A percentile compares a stretch with the other conserved stretches of the same genome.
These are phyloP conservation scores for Lentinus tigrinus DNA, from an alignment of 768 basidiomycete genomes.

Conservation along the genomic window DNA sequence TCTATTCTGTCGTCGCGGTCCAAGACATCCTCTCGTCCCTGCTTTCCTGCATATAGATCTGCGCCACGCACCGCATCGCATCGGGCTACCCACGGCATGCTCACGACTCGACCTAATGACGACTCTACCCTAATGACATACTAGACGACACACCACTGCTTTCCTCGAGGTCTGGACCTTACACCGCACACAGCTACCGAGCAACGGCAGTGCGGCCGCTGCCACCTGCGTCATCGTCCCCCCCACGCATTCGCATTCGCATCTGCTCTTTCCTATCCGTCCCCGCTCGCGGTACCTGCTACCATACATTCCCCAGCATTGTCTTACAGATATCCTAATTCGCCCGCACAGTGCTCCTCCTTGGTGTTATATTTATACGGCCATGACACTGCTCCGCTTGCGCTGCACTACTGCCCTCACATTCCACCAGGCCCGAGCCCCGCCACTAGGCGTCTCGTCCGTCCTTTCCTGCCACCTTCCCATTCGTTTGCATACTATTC, in stretches of 20 bases:
- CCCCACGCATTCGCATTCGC: neutral
- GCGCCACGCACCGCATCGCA: neutral
- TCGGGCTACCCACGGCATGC: neutral
- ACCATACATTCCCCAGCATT: constrained; percentile 9
- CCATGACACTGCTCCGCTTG: neutral
- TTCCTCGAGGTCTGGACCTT: neutral
- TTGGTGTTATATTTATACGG: constrained; percentile 1
- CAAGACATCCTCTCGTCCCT: neutral
- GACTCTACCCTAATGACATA: constrained; percentile 9
- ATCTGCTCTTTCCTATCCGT: neutral
- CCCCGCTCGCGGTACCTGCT: neutral
- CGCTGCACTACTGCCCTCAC: neutral
- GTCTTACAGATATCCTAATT: constrained; percentile 23
- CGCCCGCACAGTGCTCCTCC: constrained; percentile 10
- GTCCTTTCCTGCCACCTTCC: constrained; percentile 1
- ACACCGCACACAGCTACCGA: neutral
- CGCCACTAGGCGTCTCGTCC: neutral
- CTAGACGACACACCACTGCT: constrained; percentile 7
- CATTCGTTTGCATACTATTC: constrained; percentile 9
- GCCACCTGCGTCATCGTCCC: neutral
- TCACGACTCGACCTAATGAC: constrained; percentile 16
- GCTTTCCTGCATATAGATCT: constrained; percentile 11
- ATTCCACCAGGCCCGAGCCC: neutral
- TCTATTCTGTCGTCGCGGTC: no score
- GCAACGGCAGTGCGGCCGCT: neutral